Conservation (phyloP, 1,139 yeast species). For the Debaryomyces coudertii region DNA sequence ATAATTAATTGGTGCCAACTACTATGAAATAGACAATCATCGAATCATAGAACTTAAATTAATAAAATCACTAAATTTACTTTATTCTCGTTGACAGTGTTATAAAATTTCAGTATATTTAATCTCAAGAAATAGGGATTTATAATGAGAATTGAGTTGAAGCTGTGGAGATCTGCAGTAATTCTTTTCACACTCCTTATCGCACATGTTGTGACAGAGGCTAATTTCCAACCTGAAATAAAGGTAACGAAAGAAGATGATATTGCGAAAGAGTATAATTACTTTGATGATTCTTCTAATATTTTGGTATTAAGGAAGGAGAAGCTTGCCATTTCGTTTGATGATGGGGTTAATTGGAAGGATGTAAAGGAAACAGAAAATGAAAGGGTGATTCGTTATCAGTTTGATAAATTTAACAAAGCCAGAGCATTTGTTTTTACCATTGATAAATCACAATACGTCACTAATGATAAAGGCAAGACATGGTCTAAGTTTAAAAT, state of each 20-base stretch:
- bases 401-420: slow-evolving; percentile 48
- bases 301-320: slow-evolving; percentile 42
- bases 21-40: neutral
- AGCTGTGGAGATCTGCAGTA: slow-evolving; percentile 3
- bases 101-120: neutral
- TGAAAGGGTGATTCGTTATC: slow-evolving; percentile 28
- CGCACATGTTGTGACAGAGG: slow-evolving; percentile 12
- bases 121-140: neutral
- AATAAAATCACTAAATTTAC: neutral
- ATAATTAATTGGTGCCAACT: neutral
- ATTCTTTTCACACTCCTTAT: slow-evolving; percentile 1
- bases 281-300: slow-evolving; percentile 60
- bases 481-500: slow-evolving; percentile 54
- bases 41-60: neutral
- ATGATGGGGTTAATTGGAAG: slow-evolving; percentile 64
- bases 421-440: slow-evolving; percentile 59
- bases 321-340: slow-evolving; percentile 46
- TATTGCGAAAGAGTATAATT: slow-evolving; percentile 28
- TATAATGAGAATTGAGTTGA: slow-evolving; percentile 5
- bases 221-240: slow-evolving; percentile 27
- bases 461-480: slow-evolving; percentile 60
- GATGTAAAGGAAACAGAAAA: slow-evolving; percentile 33
- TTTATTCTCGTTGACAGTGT: slow-evolving; percentile 1
- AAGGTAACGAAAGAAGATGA: slow-evolving; percentile 15
- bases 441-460: slow-evolving; percentile 40